Evolutionary conservation across 2,329 filamentous ascomycete species (phyloP), one percentile per base, ranked within the genome.

Genomic region (Scorias spongiosa): DNA sequence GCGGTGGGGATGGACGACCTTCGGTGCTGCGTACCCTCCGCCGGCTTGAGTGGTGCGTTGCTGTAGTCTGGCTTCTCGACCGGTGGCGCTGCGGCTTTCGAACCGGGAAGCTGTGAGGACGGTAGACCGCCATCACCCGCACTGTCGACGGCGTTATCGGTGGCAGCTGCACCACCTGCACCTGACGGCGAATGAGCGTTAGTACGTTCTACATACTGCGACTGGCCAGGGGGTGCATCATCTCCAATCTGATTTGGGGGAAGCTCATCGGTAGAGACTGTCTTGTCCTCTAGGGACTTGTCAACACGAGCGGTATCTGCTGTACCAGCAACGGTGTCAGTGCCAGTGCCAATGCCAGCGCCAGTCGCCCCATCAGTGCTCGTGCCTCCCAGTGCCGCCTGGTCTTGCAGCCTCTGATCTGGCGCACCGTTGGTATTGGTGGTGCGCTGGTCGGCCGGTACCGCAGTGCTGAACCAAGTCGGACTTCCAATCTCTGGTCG

Each of bases 201-300:
- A 28, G 15, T 28, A 17, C 34, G 29, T 14, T 44, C 36, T 36
- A 37, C 30, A 39, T 32, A 41, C 46, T 7, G 34, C 14, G 40
- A 12, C 14, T n/a, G 39, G 18, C 43, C 49, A 10, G 32, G 15
- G 9, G 49, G 47, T 11, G 49, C 47, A 39, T 51, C 39, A 6
- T 14, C 15, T 11, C 46, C 42, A 10, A 48, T 44, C 26, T 49
- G 44, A 20, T 49, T 49, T 2, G 49, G 49, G 38, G 46, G 48
- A 10, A 49, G 40, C 15, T 41, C 29, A n/a, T 36, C 32, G 32
- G 38, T 17, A 1, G 80, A 78, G 49, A 68, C 70, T 0, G 78
- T 78, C 0, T 76, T 77, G 12, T 73, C 64, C 37, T 75, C 72
- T 29, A 75, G 72, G 10, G 80, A 65, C 54, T 79, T 72, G 58